A percentile compares a stretch with the other conserved stretches of the same genome.
These are phyloP conservation scores for Kluyveromyces dobzhanskii DNA, from an alignment of 805 yeast species.

Conservation along the genomic window DNA sequence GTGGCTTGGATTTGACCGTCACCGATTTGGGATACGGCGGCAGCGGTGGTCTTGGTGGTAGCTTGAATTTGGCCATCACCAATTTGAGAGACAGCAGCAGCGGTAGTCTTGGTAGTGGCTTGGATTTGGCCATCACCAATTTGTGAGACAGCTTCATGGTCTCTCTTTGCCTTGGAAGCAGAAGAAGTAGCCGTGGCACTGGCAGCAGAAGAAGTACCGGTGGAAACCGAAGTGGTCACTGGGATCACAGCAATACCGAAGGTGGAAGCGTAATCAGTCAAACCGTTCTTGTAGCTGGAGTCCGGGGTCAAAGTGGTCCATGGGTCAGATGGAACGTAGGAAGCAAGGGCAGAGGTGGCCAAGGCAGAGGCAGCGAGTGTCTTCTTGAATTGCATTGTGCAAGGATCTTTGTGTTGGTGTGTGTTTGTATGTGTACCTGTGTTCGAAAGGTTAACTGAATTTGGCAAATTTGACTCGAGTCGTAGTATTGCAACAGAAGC, in stretches of 20 bases:
- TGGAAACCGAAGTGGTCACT: conserved; percentile 23
- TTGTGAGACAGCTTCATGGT: conserved; percentile 38
- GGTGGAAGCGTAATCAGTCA: conserved; percentile 30
- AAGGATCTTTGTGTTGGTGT: neutral
- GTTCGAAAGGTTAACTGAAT: too few species aligned
- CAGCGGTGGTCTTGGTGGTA: conserved; percentile 16
- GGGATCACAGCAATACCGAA: conserved; percentile 39
- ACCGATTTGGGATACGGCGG: conserved; percentile 28
- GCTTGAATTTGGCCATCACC: conserved; percentile 39
- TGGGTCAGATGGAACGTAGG: conserved; percentile 28
- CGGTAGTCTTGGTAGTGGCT: conserved; percentile 24
- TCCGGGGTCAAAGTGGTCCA: conserved; percentile 38
- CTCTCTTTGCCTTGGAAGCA: conserved; percentile 26
- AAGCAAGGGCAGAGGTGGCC: conserved; percentile 21
- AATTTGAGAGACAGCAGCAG: conserved; percentile 31
- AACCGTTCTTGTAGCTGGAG: conserved; percentile 31
- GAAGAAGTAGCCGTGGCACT: conserved; percentile 9
- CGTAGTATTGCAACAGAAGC: too few species aligned
- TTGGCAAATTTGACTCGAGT: too few species aligned
- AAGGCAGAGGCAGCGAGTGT: conserved; percentile 26
- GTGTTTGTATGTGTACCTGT: too few species aligned
- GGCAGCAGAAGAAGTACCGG: conserved; percentile 21
- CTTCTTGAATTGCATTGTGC: conserved; percentile 8
- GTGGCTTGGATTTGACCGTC: too few species aligned
- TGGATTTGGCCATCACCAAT: conserved; percentile 38